A percentile compares a stretch with the other conserved stretches of the same genome.
phyloP scores from a whole-genome alignment of 2,329 filamentous ascomycete genomes.

The Fusarium sp. region DNA sequence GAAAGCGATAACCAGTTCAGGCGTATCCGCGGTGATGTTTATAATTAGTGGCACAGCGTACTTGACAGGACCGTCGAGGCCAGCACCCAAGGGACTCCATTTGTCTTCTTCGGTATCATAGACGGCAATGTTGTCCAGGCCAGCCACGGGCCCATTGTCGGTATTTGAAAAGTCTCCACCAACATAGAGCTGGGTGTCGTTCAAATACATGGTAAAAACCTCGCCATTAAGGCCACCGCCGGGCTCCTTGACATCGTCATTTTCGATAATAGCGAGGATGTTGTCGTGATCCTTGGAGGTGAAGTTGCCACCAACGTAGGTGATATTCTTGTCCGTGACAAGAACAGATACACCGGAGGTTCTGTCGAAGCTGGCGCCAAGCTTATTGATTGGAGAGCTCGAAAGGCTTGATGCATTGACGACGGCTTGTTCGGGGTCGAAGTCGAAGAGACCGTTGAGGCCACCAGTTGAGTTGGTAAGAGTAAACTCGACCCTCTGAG shows the following conservation, averaged over 20 bases:
- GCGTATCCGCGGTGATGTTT: constrained; percentile 76
- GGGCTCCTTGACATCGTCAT: constrained; percentile 70
- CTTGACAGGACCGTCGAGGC: constrained; percentile 82
- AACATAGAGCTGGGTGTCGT: constrained; percentile 77
- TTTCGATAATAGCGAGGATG: constrained; percentile 77
- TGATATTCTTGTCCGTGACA: constrained; percentile 70
- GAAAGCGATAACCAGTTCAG: constrained; percentile 81
- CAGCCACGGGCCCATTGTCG: constrained; percentile 67
- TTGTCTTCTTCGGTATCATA: constrained; percentile 76
- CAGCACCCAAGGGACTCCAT: constrained; percentile 85
- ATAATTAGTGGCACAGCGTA: constrained; percentile 81
- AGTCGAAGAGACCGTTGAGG: constrained; percentile 92
- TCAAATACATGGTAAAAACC: constrained; percentile 77
- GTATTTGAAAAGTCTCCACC: constrained; percentile 88
- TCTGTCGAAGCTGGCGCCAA: constrained; percentile 75
- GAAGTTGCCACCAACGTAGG: constrained; percentile 89
- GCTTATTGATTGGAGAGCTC: constrained; percentile 79
- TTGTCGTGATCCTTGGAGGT: constrained; percentile 75
- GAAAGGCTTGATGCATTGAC: constrained; percentile 72
- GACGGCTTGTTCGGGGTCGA: constrained; percentile 69
- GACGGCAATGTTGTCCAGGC: constrained; percentile 79
- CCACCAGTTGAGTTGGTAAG: constrained; percentile 79
- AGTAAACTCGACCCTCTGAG: constrained; percentile 84
- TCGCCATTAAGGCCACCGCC: constrained; percentile 82
- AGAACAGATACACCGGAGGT: constrained; percentile 78